phyloP scores from a whole-genome alignment of 257 asterid species.

The Rubia yunnanensis region DNA sequence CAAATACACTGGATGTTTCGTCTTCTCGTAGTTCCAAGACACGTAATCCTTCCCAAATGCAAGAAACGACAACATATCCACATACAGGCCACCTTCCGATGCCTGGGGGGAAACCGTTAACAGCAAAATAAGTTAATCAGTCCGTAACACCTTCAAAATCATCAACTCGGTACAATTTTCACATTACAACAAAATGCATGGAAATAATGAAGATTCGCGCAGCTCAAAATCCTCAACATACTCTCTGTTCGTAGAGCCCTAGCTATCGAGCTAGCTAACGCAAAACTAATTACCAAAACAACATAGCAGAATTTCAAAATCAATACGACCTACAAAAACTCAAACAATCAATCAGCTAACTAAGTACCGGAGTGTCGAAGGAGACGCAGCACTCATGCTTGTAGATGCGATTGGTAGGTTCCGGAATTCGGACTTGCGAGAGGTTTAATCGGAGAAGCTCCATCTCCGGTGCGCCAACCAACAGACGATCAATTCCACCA shows the following conservation, averaged over 20 bases:
- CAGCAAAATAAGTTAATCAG: background rate
- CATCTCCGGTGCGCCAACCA: constrained; percentile 27
- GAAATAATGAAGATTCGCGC: background rate
- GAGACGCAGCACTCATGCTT: constrained; percentile 96
- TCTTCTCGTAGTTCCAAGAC: constrained; percentile 85
- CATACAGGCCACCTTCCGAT: constrained; percentile 83
- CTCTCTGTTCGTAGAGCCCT: constrained; percentile 2
- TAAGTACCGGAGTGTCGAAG: constrained; percentile 80
- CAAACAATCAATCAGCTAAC: background rate
- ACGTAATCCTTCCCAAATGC: constrained; percentile 94
- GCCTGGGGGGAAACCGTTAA: constrained; percentile 30
- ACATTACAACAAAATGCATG: background rate
- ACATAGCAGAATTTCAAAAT: background rate
- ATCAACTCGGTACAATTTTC: background rate
- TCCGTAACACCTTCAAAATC: background rate
- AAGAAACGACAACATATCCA: constrained; percentile 82
- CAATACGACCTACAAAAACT: background rate
- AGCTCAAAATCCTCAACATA: background rate
- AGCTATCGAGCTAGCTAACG: constrained; percentile 1
- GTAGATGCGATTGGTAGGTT: constrained; percentile 90
- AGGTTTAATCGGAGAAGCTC: constrained; percentile 88
- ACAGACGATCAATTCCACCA: background rate
- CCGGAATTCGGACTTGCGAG: constrained; percentile 87
- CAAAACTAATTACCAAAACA: background rate
- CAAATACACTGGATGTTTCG: constrained; percentile 79